Evolutionary conservation across 495 filamentous ascomycete species (phyloP), one percentile per base, ranked within the genome.

Genomic region (Penicillium canariense): DNA sequence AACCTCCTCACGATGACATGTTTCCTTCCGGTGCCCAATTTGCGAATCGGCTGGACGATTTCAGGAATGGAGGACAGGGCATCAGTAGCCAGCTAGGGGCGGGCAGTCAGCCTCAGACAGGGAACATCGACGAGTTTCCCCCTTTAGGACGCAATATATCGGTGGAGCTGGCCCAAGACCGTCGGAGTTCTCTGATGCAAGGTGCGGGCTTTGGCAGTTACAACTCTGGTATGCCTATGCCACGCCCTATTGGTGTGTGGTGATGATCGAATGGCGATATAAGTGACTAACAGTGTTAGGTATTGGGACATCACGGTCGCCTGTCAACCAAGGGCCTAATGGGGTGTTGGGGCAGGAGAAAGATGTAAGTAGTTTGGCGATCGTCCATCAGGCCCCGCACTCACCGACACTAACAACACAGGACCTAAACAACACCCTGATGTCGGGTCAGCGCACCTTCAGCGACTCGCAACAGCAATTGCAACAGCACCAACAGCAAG

Each of bases 61-160:
- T 78, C 60, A 71, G 81, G 46, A 79, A 80, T 54, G 80, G 78
- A 45, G 81, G 75, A 25, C 87, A 90, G 57, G 83, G 80, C 12
- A 81, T 84, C 34, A 73, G 81, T 66, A 67, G 78, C 65, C 65
- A 88, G 78, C 62, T 81, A 69, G 62, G 77, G 58, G 54, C 70
- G 4, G 69, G 73, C 38, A 67, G 66, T 32, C 89, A 93, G 54
- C 81, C 84, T 18, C 88, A 87, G 55, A 79, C 83, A 12, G 82
- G 75, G 52, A 86, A 80, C 57, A 84, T 87, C 18, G 90, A 96
- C 20, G 91, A 95, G 9, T 95, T 95, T 49, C 91, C 91, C 38
- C 87, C 91, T 10, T 72, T 94, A 48, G 87, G 88, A 45, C 83
- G 89, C 52, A 85, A 83, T 50, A 83, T 51, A 77, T 78, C 25